A percentile compares a stretch with the other conserved stretches of the same genome.
phyloP scores from a whole-genome alignment of 305 asterid species.

The Fraxinus sp. region DNA sequence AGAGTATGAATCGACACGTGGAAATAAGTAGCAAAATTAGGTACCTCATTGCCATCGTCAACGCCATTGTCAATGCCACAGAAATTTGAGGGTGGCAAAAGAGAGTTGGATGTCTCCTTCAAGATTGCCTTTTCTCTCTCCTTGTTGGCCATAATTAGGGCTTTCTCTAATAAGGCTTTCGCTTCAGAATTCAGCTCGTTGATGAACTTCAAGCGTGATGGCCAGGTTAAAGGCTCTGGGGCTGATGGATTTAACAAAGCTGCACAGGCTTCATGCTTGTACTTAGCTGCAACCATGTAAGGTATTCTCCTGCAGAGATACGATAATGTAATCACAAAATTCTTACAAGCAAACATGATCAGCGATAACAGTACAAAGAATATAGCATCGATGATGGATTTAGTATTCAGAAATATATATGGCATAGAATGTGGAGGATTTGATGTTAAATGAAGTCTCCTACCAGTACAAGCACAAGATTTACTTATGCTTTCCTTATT shows the following conservation, averaged over 20 bases:
- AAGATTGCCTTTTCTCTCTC: slow-evolving; percentile 67
- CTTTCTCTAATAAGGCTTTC: slow-evolving; percentile 63
- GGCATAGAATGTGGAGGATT: neutral
- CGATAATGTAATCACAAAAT: slow-evolving; percentile 9
- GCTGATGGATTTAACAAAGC: slow-evolving; percentile 79
- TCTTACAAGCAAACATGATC: neutral
- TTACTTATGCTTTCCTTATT: neutral
- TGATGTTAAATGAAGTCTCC: neutral
- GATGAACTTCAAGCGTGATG: slow-evolving; percentile 75
- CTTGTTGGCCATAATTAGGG: slow-evolving; percentile 70
- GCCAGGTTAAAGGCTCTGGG: slow-evolving; percentile 91
- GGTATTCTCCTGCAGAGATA: slow-evolving; percentile 62
- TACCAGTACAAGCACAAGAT: neutral
- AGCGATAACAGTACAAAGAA: neutral
- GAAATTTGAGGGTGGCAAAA: slow-evolving; percentile 34
- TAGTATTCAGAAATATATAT: neutral
- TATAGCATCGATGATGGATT: neutral
- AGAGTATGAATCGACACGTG: neutral
- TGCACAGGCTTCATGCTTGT: slow-evolving; percentile 67
- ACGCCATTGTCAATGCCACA: slow-evolving; percentile 28
- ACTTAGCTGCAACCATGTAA: slow-evolving; percentile 69
- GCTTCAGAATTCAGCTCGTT: slow-evolving; percentile 72
- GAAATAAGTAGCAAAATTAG: slow-evolving; percentile 7
- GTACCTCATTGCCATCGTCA: slow-evolving; percentile 60
- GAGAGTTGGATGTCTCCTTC: slow-evolving; percentile 39